Evolutionary conservation across 371 early-diverging fungal genomes (phyloP).

Genomic region (Sporodiniella umbellata): DNA sequence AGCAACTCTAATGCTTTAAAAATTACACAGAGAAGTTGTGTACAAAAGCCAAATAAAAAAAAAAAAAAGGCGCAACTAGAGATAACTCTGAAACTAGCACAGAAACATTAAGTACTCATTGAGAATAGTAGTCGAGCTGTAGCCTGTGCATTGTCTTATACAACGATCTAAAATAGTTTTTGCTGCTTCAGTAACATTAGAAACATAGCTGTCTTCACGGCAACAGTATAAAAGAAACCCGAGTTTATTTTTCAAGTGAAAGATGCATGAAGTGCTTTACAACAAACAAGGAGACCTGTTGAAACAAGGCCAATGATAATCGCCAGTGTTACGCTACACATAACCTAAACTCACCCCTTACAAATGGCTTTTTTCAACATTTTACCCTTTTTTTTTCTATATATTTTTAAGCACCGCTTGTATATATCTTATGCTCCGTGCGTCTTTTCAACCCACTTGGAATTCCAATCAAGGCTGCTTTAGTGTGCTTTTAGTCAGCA

Average conservation of each 20-base stretch:
- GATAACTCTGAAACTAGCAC: too few relatives aligned
- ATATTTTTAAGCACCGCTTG: neutral
- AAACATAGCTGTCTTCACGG: too few relatives aligned
- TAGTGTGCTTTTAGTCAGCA: neutral
- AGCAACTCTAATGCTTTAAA: too few relatives aligned
- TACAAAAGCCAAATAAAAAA: neutral
- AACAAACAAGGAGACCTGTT: slow-evolving; percentile 11
- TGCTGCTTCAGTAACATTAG: too few relatives aligned
- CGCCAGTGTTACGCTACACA: slow-evolving; percentile 14
- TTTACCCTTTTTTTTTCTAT: neutral
- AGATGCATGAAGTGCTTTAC: slow-evolving; percentile 1
- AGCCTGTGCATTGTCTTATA: too few relatives aligned
- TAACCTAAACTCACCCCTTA: slow-evolving; percentile 22
- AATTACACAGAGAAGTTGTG: too few relatives aligned
- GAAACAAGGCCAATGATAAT: slow-evolving; percentile 29
- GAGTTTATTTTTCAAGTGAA: too few relatives aligned
- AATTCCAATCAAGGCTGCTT: too few relatives aligned
- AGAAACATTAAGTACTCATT: too few relatives aligned
- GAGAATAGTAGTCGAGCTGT: too few relatives aligned
- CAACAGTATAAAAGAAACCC: too few relatives aligned
- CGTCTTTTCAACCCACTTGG: neutral
- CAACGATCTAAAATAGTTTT: too few relatives aligned
- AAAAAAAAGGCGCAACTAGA: slow-evolving; percentile 1
- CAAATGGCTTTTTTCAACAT: neutral
- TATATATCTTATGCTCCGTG: neutral